Evolutionary conservation across 768 basidiomycete species (phyloP).

Genomic region (Calocybe cyanea): DNA sequence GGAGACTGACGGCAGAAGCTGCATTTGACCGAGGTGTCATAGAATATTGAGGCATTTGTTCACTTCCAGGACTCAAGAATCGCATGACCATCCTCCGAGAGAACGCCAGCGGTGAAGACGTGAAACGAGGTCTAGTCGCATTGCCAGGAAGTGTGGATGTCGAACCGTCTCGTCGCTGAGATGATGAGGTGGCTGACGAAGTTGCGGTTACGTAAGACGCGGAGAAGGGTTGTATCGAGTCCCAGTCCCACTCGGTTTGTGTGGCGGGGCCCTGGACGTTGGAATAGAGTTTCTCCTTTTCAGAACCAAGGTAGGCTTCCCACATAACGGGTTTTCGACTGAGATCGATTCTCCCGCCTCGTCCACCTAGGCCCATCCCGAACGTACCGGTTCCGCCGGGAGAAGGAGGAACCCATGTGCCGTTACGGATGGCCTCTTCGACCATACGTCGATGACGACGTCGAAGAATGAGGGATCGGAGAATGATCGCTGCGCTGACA

Average conservation of each 20-base stretch:
- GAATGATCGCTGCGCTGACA: slow-evolving; percentile 64
- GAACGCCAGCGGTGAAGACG: background rate
- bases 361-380: slow-evolving; percentile 4
- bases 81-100: slow-evolving; percentile 1
- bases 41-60: background rate
- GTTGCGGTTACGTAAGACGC: slow-evolving; percentile 21
- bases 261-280: background rate
- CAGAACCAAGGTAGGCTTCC: slow-evolving; percentile 37
- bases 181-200: background rate
- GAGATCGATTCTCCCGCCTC: slow-evolving; percentile 31
- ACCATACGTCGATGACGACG: slow-evolving; percentile 55
- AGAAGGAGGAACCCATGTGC: slow-evolving; percentile 51
- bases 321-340: slow-evolving; percentile 45
- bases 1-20: slow-evolving; percentile 1
- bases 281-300: background rate
- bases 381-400: slow-evolving; percentile 14
- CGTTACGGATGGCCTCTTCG: slow-evolving; percentile 62
- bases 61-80: slow-evolving; percentile 2
- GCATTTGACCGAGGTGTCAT: background rate
- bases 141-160: background rate
- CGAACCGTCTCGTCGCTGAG: background rate
- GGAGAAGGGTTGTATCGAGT: slow-evolving; percentile 30
- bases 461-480: slow-evolving; percentile 62
- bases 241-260: slow-evolving; percentile 26
- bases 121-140: background rate